phyloP scores from a whole-genome alignment of 129 eudicot genomes.

The Flaveria sonorensis region DNA sequence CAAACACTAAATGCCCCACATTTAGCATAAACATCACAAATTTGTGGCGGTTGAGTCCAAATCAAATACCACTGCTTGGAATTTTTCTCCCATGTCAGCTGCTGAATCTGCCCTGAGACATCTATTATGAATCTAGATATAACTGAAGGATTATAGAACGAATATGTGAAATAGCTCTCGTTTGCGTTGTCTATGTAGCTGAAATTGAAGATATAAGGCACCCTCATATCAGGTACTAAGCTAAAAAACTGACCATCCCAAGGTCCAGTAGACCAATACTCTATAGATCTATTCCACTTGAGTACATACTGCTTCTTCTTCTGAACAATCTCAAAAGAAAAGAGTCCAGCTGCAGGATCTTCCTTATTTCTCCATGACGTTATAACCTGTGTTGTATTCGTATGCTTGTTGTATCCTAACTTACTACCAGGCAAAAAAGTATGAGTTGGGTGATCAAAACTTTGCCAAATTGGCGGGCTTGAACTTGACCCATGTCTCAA shows the following conservation, averaged over 20 bases:
- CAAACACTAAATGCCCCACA: constrained; percentile 69
- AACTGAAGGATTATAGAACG: constrained; percentile 26
- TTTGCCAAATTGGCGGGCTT: constrained; percentile 48
- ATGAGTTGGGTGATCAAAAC: constrained; percentile 56
- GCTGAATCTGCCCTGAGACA: constrained; percentile 48
- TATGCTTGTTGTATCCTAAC: constrained; percentile 37
- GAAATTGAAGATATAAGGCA: constrained; percentile 40
- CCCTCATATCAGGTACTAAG: constrained; percentile 52
- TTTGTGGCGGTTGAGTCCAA: constrained; percentile 54
- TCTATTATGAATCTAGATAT: constrained; percentile 47
- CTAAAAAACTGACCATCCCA: constrained; percentile 48
- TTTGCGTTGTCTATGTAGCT: constrained; percentile 46
- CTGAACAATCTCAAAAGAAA: constrained; percentile 34
- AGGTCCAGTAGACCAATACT: constrained; percentile 53
- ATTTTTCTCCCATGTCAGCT: constrained; percentile 37
- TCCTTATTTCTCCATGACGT: constrained; percentile 57
- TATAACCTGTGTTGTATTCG: constrained; percentile 24
- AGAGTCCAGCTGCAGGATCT: constrained; percentile 54
- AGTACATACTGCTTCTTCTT: constrained; percentile 32
- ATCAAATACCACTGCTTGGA: constrained; percentile 47
- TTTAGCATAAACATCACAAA: constrained; percentile 52
- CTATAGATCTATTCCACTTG: constrained; percentile 43
- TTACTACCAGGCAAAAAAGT: constrained; percentile 60
- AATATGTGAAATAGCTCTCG: constrained; percentile 55
- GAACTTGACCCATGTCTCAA: constrained; percentile 34